Conservation (phyloP, 495 filamentous ascomycete species). For the Aspergillus affinis region DNA sequence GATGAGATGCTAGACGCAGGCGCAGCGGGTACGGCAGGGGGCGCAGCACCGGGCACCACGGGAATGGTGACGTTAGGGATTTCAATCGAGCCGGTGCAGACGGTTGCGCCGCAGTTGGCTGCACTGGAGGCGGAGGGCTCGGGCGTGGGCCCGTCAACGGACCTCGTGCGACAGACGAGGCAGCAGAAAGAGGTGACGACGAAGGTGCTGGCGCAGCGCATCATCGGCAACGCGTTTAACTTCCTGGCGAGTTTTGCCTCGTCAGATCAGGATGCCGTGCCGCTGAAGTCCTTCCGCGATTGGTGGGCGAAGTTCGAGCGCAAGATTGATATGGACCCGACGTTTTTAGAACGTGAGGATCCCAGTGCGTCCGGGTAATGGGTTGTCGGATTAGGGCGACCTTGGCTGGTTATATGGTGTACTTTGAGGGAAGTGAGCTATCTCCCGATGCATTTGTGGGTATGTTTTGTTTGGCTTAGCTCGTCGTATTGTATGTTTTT, state of each 20-base stretch:
- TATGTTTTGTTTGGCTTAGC: background rate
- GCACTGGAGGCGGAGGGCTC: constrained; percentile 47
- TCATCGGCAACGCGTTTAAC: constrained; percentile 97
- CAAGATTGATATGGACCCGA: constrained; percentile 78
- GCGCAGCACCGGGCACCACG: background rate
- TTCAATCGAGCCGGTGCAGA: constrained; percentile 71
- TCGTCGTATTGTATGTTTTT: background rate
- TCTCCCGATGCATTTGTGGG: too few species aligned
- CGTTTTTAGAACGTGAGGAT: constrained; percentile 82
- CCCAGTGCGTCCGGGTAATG: constrained; percentile 26
- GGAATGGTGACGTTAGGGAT: constrained; percentile 72
- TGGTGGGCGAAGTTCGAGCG: constrained; percentile 99
- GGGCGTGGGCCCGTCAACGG: constrained; percentile 26
- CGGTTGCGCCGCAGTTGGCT: constrained; percentile 67
- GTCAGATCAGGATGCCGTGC: constrained; percentile 71
- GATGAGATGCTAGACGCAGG: constrained; percentile 49
- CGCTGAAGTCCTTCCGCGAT: constrained; percentile 85
- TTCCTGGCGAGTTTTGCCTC: constrained; percentile 86
- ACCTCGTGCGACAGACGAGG: constrained; percentile 28
- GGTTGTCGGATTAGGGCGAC: background rate
- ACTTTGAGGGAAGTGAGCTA: too few species aligned
- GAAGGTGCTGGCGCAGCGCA: constrained; percentile 80
- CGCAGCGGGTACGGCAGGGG: background rate
- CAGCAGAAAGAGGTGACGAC: constrained; percentile 53
- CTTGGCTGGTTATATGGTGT: background rate